Conservation (phyloP, 176 grass and related monocot species). For the Oryza glaberrima region DNA sequence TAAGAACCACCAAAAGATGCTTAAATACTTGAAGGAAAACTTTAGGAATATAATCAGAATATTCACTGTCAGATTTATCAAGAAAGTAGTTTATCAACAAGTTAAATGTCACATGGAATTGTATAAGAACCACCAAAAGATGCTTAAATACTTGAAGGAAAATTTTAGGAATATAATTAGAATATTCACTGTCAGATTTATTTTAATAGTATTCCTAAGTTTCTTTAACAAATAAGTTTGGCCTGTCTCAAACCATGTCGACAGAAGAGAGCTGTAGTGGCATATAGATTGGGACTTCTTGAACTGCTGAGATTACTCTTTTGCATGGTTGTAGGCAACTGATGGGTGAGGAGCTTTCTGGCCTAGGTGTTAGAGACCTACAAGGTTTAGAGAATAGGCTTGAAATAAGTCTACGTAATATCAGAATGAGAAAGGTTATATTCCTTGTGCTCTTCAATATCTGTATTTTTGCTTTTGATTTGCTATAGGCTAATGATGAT, state of each 20-base stretch:
- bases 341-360: slow-evolving; percentile 77
- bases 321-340: slow-evolving; percentile 58
- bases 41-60: neutral
- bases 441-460: neutral
- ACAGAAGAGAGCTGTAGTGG: neutral
- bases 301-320: neutral
- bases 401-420: slow-evolving; percentile 54
- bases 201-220: neutral
- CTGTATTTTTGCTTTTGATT: slow-evolving; percentile 6
- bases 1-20: slow-evolving; percentile 5
- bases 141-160: neutral
- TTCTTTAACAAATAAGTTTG: neutral
- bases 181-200: neutral
- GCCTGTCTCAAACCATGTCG: neutral
- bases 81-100: neutral
- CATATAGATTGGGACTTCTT: neutral
- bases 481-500: slow-evolving; percentile 18
- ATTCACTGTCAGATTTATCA: neutral
- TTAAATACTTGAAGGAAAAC: neutral
- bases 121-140: slow-evolving; percentile 10
- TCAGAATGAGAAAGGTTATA: slow-evolving; percentile 73
- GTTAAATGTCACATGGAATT: neutral
- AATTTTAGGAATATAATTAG: neutral
- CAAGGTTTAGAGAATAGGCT: slow-evolving; percentile 64
- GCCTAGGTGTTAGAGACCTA: slow-evolving; percentile 55